Evolutionary conservation across 2,329 filamentous ascomycete species (phyloP).

Genomic region (Thyridium curvatum): DNA sequence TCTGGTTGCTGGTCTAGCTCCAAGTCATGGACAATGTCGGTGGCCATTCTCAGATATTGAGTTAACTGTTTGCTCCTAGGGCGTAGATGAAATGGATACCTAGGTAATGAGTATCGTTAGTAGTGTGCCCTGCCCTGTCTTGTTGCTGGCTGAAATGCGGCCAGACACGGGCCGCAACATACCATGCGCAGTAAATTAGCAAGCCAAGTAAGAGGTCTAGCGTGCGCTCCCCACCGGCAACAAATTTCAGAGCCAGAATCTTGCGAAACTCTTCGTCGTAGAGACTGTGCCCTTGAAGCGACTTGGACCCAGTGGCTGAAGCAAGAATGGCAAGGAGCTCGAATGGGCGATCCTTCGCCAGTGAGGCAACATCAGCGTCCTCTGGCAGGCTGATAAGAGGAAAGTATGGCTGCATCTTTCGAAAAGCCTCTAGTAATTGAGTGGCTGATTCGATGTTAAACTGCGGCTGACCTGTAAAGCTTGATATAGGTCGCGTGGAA

Average conservation of each 20-base stretch:
- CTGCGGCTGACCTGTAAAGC: constrained; percentile 39
- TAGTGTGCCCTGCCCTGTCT: no score
- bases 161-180: constrained; percentile 10
- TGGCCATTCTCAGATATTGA: constrained; percentile 46
- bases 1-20: constrained; percentile 36
- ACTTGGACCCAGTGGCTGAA: constrained; percentile 38
- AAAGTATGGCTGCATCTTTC: constrained; percentile 33
- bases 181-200: constrained; percentile 53
- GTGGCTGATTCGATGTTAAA: constrained; percentile 50
- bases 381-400: constrained; percentile 35
- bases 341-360: constrained; percentile 43
- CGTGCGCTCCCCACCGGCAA: constrained; percentile 49
- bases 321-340: constrained; percentile 48
- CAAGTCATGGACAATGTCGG: constrained; percentile 42
- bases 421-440: constrained; percentile 36
- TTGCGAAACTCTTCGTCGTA: constrained; percentile 55
- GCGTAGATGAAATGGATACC: constrained; percentile 49
- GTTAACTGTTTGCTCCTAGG: constrained; percentile 42
- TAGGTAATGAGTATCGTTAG: constrained; percentile 15
- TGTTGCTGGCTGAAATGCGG: no score
- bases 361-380: constrained; percentile 32
- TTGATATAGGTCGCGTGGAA: constrained; percentile 12
- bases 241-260: constrained; percentile 48
- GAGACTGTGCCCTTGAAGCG: constrained; percentile 43
- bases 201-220: constrained; percentile 51